phyloP scores from a whole-genome alignment of 371 early-diverging fungal genomes.

The Phascolomyces articulosus region DNA sequence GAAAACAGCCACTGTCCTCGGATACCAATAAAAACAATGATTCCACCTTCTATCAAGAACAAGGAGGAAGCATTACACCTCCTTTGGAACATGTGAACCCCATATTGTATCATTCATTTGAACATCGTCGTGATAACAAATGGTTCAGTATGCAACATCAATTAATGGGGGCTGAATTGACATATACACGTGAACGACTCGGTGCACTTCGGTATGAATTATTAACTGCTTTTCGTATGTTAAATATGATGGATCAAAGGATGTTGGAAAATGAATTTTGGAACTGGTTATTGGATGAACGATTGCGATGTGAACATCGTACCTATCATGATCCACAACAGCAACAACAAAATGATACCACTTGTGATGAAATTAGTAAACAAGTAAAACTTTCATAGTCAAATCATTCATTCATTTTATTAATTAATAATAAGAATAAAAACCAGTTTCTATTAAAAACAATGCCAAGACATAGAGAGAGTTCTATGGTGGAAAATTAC shows the following conservation, averaged over 20 bases:
- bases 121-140: neutral
- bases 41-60: neutral
- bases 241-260: conserved; percentile 51
- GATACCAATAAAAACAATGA: neutral
- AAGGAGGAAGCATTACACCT: too few species aligned
- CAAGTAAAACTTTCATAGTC: neutral
- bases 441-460: too few species aligned
- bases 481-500: too few species aligned
- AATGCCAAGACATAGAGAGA: neutral
- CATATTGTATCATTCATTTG: neutral
- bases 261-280: conserved; percentile 55
- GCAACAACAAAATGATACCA: neutral
- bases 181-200: conserved; percentile 51
- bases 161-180: conserved; percentile 48
- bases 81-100: conserved; percentile 17
- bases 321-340: too few species aligned
- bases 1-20: too few species aligned
- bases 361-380: neutral
- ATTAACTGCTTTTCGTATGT: conserved; percentile 43
- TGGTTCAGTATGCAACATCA: conserved; percentile 46
- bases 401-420: neutral
- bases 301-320: conserved; percentile 29
- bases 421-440: too few species aligned
- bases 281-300: conserved; percentile 60
- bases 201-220: conserved; percentile 57